Conservation (phyloP, 129 eudicot species). For the Gnaphalium uliginosum region DNA sequence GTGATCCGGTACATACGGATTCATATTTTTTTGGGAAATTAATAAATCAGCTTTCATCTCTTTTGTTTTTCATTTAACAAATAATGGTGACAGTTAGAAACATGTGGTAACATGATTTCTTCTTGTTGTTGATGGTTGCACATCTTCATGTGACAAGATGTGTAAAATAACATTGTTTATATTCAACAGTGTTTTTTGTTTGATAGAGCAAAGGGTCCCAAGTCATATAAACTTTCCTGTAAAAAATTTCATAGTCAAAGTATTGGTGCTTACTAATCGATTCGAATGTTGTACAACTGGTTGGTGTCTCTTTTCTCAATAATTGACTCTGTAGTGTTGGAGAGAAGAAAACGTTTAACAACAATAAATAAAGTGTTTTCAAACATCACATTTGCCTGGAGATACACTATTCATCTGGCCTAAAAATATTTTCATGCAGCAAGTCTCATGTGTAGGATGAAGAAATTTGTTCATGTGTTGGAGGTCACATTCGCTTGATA, state of each 20-base stretch:
- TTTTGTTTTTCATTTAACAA: neutral
- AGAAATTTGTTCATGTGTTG: neutral
- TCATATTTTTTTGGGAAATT: slow-evolving; percentile 7
- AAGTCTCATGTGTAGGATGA: neutral
- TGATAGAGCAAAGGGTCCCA: too few species aligned
- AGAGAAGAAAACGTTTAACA: neutral
- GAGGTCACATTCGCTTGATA: neutral
- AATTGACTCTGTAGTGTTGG: too few species aligned
- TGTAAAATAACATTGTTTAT: neutral
- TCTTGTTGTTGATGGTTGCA: neutral
- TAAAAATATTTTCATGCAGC: neutral
- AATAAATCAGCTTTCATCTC: neutral
- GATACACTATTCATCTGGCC: too few species aligned
- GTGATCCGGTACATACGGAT: slow-evolving; percentile 5
- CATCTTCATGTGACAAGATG: neutral
- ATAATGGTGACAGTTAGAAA: neutral
- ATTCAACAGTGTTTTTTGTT: too few species aligned
- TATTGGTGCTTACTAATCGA: neutral
- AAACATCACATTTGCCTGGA: too few species aligned
- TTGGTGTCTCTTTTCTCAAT: too few species aligned
- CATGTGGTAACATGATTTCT: neutral
- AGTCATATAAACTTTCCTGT: neutral
- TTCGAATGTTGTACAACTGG: too few species aligned
- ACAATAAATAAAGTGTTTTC: neutral
- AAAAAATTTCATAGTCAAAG: too few species aligned